These are phyloP conservation scores for Basipetospora sp. DNA, from an alignment of 2,329 filamentous ascomycete species.

Conservation along the genomic window DNA sequence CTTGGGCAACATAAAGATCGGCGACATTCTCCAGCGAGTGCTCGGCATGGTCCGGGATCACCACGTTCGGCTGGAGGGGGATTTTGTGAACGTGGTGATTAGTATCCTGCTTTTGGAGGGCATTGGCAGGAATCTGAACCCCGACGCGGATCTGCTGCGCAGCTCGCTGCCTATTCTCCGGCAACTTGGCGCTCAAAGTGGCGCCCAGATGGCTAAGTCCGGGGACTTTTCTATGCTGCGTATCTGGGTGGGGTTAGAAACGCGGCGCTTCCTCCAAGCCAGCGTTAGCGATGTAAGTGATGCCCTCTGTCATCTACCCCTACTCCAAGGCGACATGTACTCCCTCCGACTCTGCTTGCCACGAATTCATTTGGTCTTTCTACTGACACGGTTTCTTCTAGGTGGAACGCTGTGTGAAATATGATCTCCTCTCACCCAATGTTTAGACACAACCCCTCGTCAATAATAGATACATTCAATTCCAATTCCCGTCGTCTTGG, in stretches of 20 bases:
- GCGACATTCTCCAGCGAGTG: conserved; percentile 83
- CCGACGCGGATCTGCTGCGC: conserved; percentile 69
- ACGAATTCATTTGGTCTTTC: too few species aligned
- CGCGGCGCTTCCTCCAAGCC: conserved; percentile 74
- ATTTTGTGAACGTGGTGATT: conserved; percentile 96
- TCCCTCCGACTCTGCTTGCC: too few species aligned
- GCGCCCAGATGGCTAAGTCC: conserved; percentile 51
- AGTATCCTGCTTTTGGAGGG: conserved; percentile 87
- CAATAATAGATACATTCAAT: too few species aligned
- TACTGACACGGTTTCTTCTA: too few species aligned
- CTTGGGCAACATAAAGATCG: conserved; percentile 86
- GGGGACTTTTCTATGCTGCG: conserved; percentile 75
- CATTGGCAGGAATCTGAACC: conserved; percentile 76
- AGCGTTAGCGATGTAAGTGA: conserved; percentile 70
- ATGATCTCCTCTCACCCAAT: conserved; percentile 76
- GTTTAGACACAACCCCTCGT: conserved; percentile 38
- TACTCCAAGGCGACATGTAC: too few species aligned
- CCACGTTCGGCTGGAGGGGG: conserved; percentile 86
- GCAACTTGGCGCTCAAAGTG: conserved; percentile 67
- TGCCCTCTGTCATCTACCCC: too few species aligned
- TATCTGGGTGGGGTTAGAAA: conserved; percentile 83
- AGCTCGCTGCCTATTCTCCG: conserved; percentile 82
- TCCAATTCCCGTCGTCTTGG: too few species aligned
- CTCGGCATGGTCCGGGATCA: conserved; percentile 81
- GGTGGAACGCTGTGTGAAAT: conserved; percentile 82